These are phyloP conservation scores for Scytalidium sp. DNA, from an alignment of 2,329 filamentous ascomycete species.

Conservation along the genomic window DNA sequence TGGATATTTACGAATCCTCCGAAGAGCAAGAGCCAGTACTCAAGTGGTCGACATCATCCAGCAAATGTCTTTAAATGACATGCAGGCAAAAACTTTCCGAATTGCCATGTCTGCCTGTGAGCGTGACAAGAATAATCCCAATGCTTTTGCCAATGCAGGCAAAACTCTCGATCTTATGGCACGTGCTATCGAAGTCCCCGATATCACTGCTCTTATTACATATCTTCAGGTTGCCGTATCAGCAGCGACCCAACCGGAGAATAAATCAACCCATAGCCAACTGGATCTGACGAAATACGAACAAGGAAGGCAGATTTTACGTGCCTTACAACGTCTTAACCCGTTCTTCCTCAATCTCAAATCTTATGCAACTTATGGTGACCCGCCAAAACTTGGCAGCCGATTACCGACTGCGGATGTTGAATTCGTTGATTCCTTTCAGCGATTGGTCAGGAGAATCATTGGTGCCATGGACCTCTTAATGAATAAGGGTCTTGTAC, in stretches of 20 bases:
- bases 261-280: conserved; percentile 19
- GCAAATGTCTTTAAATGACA: conserved; percentile 43
- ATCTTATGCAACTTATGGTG: conserved; percentile 17
- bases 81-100: conserved; percentile 57
- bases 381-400: conserved; percentile 4
- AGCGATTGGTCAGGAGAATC: conserved; percentile 25
- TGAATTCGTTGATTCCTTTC: conserved; percentile 12
- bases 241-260: conserved; percentile 20
- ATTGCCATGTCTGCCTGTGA: conserved; percentile 72
- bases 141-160: conserved; percentile 63
- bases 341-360: conserved; percentile 24
- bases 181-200: conserved; percentile 38
- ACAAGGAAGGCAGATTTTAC: conserved; percentile 48
- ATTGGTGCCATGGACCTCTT: conserved; percentile 30
- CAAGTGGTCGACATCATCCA: conserved; percentile 58
- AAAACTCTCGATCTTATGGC: conserved; percentile 64
- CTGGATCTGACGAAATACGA: conserved; percentile 32
- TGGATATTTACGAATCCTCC: conserved; percentile 65
- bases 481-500: conserved; percentile 22
- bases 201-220: conserved; percentile 46
- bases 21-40: conserved; percentile 61
- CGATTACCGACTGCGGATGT: not conserved
- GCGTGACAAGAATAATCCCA: conserved; percentile 73
- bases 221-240: conserved; percentile 55
- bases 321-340: conserved; percentile 45